Evolutionary conservation across 305 asterid genomes (phyloP).

Genomic region (Petunia hybrid): DNA sequence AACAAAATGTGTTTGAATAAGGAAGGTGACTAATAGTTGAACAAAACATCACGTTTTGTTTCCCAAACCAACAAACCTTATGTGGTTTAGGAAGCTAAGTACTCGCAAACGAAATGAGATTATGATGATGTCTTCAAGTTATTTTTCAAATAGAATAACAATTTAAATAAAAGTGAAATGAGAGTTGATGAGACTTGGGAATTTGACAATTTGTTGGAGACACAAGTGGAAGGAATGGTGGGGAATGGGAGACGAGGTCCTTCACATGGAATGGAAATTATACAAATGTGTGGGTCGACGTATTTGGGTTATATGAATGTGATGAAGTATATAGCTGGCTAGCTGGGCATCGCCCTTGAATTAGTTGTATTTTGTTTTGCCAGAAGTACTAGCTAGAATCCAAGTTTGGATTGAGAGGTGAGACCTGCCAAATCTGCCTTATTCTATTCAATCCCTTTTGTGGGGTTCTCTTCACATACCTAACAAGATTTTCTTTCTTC

Average conservation of each 20-base stretch:
- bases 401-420: constrained; percentile 21
- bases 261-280: constrained; percentile 1
- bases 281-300: constrained; percentile 23
- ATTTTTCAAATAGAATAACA: too few species aligned
- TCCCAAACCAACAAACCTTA: too few species aligned
- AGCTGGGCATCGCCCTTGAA: background rate
- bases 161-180: background rate
- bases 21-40: too few species aligned
- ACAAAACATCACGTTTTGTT: too few species aligned
- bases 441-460: background rate
- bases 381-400: background rate
- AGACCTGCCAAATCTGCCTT: constrained; percentile 25
- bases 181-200: background rate
- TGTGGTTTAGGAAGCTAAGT: too few species aligned
- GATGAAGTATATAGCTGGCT: background rate
- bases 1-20: too few species aligned
- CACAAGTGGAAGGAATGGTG: constrained; percentile 18
- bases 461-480: background rate
- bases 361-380: background rate
- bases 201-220: too few species aligned
- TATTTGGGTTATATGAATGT: too few species aligned
- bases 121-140: too few species aligned
- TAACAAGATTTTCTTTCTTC: background rate
- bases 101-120: too few species aligned
- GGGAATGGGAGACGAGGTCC: constrained; percentile 25